Conservation (phyloP, 139 green algal genomes). For the Diplosphaera chodatii region DNA sequence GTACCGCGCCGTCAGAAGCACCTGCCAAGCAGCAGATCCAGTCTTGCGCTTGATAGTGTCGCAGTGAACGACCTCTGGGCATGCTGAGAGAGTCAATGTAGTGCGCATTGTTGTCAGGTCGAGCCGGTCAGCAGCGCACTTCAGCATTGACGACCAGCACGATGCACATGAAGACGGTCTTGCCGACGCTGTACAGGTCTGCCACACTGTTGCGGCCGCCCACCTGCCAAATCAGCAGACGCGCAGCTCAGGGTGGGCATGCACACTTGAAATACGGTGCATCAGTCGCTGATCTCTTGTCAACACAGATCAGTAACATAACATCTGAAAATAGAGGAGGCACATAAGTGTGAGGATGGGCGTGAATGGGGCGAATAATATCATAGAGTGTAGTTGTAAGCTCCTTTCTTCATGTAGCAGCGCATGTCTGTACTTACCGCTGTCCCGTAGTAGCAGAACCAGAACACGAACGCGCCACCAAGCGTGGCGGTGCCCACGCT, state of each 20-base stretch:
- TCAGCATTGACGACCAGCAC: not conserved
- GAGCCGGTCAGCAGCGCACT: not conserved
- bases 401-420: no score
- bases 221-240: not conserved
- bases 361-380: no score
- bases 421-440: not conserved
- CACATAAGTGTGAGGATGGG: no score
- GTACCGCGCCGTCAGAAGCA: conserved; percentile 52
- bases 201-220: conserved; percentile 25
- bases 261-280: no score
- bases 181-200: conserved; percentile 54
- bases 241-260: no score
- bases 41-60: not conserved
- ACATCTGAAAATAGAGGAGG: no score
- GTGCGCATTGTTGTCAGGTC: conserved; percentile 3
- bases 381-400: no score
- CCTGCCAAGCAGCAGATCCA: conserved; percentile 8
- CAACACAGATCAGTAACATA: no score
- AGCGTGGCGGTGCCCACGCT: conserved; percentile 26
- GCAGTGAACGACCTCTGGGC: not conserved
- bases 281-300: no score
- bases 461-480: conserved; percentile 44
- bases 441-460: conserved; percentile 12
- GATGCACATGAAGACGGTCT: conserved; percentile 16
- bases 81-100: not conserved